Evolutionary conservation across 768 basidiomycete species (phyloP), one percentile per base, ranked within the genome.

Genomic region (Mycena rebaudengoi): DNA sequence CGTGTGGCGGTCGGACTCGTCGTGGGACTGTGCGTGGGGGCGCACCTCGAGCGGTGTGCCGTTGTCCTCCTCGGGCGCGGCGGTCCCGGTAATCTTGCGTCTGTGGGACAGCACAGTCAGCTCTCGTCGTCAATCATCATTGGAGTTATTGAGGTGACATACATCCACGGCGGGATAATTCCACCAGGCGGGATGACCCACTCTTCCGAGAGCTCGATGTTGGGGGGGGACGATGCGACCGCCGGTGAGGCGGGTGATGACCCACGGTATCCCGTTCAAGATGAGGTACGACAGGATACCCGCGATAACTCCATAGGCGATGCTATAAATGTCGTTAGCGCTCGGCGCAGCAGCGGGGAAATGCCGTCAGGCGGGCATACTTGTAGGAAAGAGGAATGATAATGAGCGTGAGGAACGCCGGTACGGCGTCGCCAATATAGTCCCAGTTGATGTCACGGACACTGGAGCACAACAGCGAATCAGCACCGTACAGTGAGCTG

Each of bases 371-470:
- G 14, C 4, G 29, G 12, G 76, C 85, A 65, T 60, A 91, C 90
- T 93, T 93, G 83, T 87, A 91, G 14, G 90, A 86, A 20, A 92
- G 76, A 11, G 91, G 91, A 61, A 95, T 95, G 54, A 92, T 84
- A 50, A 95, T 82, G 60, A 96, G 79, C 0, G 91, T 91, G 48
- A 96, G 76, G 82, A 96, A 95, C 0, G 94, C 92, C 13, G 94
- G 94, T 0, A 95, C 86, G n/a, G 90, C 85, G 71, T 95, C 93
- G 8, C 94, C 94, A 21, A 92, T 83, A 72, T 94, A 96, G 70
- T 90, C 83, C 94, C 94, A 96, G 76, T 96, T 96, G 75, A 96
- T 90, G 45, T 93, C 93, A 30, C 87, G 83, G 21, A 92, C 91
- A 69, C 88, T 90, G 44, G 1, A 14, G 48, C 2, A 55, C 11